A percentile compares a stretch with the other conserved stretches of the same genome.
Evolutionary conservation across 1,284 basidiomycete species (phyloP).

Genomic region (Sanghuangporus sanghuang): DNA sequence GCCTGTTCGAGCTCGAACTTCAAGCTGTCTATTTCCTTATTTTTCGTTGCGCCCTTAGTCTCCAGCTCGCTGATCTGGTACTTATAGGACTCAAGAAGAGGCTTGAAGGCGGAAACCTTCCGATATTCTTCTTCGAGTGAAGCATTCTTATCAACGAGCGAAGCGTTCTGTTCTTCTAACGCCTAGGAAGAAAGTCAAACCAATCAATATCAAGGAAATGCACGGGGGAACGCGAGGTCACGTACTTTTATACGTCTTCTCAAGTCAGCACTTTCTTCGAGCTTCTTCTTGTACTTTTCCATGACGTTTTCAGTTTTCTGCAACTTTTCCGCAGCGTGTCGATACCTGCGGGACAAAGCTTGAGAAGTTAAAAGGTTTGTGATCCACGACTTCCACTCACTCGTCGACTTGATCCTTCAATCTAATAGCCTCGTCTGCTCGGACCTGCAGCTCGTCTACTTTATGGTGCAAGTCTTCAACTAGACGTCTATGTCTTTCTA

Average conservation of each 20-base stretch:
- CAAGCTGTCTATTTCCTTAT: constrained; percentile 67
- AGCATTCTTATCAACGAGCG: constrained; percentile 87
- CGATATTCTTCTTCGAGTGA: constrained; percentile 87
- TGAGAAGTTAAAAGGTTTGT: constrained; percentile 7
- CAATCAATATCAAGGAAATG: neutral
- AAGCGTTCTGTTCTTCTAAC: constrained; percentile 89
- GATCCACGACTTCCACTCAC: constrained; percentile 38
- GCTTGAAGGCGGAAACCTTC: constrained; percentile 82
- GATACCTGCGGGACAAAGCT: constrained; percentile 42
- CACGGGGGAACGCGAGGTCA: neutral
- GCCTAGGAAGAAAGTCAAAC: constrained; percentile 39
- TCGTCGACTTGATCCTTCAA: constrained; percentile 95
- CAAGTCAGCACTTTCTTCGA: constrained; percentile 89
- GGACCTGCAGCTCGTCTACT: constrained; percentile 76
- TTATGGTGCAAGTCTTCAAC: constrained; percentile 72
- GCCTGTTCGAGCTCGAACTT: constrained; percentile 76
- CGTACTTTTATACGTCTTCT: constrained; percentile 80
- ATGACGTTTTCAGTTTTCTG: constrained; percentile 96
- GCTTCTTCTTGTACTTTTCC: constrained; percentile 98
- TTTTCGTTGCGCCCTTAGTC: constrained; percentile 56
- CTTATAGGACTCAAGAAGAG: constrained; percentile 91
- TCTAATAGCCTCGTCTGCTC: constrained; percentile 71
- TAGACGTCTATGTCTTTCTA: constrained; percentile 69
- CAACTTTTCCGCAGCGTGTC: constrained; percentile 85
- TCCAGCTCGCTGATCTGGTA: constrained; percentile 82